These are phyloP conservation scores for Pachyrhizus erosus DNA, from an alignment of 306 rosid genomes.

Conservation along the genomic window DNA sequence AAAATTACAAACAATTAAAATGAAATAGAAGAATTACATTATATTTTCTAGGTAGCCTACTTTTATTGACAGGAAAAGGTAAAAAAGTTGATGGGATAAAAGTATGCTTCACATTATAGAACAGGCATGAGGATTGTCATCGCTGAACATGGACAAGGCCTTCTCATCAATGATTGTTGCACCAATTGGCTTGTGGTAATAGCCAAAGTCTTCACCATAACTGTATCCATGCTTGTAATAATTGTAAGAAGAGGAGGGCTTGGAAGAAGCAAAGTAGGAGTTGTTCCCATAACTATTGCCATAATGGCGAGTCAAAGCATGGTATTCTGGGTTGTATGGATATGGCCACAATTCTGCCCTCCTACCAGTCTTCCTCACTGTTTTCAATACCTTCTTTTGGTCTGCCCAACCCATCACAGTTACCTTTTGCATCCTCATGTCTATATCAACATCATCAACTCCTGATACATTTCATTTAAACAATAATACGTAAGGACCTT, in stretches of 20 bases:
- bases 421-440: constrained; percentile 71
- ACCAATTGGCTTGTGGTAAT: constrained; percentile 54
- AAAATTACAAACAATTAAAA: too few species aligned
- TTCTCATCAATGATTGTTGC: constrained; percentile 50
- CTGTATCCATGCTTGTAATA: constrained; percentile 48
- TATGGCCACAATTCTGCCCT: constrained; percentile 83
- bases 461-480: constrained; percentile 45
- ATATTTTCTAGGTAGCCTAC: too few species aligned
- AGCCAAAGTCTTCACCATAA: constrained; percentile 46
- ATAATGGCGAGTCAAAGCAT: constrained; percentile 45
- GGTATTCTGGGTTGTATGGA: constrained; percentile 62
- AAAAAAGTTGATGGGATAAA: background rate
- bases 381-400: constrained; percentile 61
- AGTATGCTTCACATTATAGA: constrained; percentile 57
- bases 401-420: constrained; percentile 84
- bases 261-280: constrained; percentile 22
- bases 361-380: constrained; percentile 65
- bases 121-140: constrained; percentile 81
- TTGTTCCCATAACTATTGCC: background rate
- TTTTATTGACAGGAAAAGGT: too few species aligned
- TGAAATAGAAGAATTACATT: too few species aligned
- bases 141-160: constrained; percentile 61
- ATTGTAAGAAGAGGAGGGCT: constrained; percentile 51
- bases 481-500: background rate
- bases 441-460: constrained; percentile 66